Percentiles rank a stretch among this genome's conserved stretches.
Evolutionary conservation across 78 protist genomes (phyloP).

Genomic region (Dictyostelium intermedium): DNA sequence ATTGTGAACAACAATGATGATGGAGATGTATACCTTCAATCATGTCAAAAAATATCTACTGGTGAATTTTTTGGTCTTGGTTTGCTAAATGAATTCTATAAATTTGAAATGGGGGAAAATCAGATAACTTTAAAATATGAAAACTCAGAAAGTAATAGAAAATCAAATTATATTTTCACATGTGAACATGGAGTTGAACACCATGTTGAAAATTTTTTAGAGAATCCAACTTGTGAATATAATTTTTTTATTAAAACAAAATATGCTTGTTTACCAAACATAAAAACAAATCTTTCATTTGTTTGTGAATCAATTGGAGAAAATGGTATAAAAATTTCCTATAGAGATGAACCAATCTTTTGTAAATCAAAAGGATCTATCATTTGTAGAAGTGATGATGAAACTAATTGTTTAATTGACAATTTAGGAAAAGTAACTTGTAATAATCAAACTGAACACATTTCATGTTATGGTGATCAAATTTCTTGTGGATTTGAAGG

Average conservation of each 20-base stretch:
- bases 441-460: background rate
- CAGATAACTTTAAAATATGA: background rate
- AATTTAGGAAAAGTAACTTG: background rate
- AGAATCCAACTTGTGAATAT: background rate
- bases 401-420: background rate
- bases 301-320: background rate
- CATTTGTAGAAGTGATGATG: background rate
- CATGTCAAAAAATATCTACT: background rate
- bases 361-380: background rate
- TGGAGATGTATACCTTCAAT: background rate
- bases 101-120: background rate
- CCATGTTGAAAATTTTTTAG: background rate
- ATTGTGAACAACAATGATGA: background rate
- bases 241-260: background rate
- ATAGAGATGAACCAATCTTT: background rate
- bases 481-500: background rate
- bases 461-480: background rate
- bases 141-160: too few species aligned
- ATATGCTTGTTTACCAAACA: background rate
- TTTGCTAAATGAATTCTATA: too few species aligned
- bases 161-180: too few species aligned
- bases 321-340: background rate
- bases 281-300: background rate
- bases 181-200: background rate
- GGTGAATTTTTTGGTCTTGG: too few species aligned